These are phyloP conservation scores for Pseudogymnoascus destructans DNA, from an alignment of 2,329 filamentous ascomycete genomes.

Conservation along the genomic window DNA sequence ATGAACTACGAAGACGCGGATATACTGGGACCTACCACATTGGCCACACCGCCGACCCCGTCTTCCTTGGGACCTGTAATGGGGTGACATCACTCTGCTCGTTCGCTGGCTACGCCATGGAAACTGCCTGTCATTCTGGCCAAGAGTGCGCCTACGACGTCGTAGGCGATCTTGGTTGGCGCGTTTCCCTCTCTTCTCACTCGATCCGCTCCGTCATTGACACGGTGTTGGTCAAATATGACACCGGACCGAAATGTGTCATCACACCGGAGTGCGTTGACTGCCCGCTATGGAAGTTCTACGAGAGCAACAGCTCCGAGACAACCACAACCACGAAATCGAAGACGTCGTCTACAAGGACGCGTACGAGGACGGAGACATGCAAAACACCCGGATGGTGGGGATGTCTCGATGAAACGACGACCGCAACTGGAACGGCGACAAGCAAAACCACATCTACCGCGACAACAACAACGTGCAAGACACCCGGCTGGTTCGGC, in stretches of 20 bases:
- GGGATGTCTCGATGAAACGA: slow-evolving; percentile 33
- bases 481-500: slow-evolving; percentile 34
- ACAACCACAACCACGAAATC: slow-evolving; percentile 50
- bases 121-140: slow-evolving; percentile 84
- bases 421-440: slow-evolving; percentile 19
- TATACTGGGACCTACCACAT: slow-evolving; percentile 79
- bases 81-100: slow-evolving; percentile 80
- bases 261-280: slow-evolving; percentile 72
- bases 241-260: slow-evolving; percentile 63
- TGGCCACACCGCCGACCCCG: slow-evolving; percentile 88
- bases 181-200: slow-evolving; percentile 81
- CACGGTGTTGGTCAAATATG: slow-evolving; percentile 75
- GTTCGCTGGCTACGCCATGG: slow-evolving; percentile 81
- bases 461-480: slow-evolving; percentile 29
- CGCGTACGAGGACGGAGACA: slow-evolving; percentile 63
- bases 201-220: slow-evolving; percentile 79
- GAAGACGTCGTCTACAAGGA: slow-evolving; percentile 28
- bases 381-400: slow-evolving; percentile 88
- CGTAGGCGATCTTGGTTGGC: slow-evolving; percentile 81
- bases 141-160: slow-evolving; percentile 85
- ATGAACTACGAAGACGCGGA: slow-evolving; percentile 54
- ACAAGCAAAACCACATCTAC: slow-evolving; percentile 20
- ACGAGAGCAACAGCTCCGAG: slow-evolving; percentile 79
- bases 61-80: slow-evolving; percentile 90
- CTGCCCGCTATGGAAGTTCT: slow-evolving; percentile 89